Base-by-base conservation (phyloP, 805 yeast species). In the Yamadazyma nakazawae region DNA sequence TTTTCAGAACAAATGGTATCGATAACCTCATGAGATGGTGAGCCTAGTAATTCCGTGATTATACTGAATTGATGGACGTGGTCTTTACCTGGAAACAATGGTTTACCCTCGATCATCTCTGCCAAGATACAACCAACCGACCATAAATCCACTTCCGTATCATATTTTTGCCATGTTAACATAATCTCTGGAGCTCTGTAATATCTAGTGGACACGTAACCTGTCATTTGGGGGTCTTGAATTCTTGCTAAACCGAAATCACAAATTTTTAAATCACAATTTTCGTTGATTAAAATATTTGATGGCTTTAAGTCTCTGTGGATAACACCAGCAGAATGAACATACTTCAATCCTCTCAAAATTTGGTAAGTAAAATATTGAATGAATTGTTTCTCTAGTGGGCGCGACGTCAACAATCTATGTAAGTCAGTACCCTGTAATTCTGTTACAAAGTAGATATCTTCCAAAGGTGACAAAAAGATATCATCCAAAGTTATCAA, bases 201-300 rank as follows among this genome's bases (percentile, higher is more conserved):
- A 72, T 90, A 92, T 60, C 99, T 70, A 3, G 99, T 92, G 5
- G 96, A 85, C 14, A 92, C 99, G 64, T 92, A 92, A 9, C 98
- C 99, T 0, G 98, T 92, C 99, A 92, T 92, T 66, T 92, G 98
- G 12, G 97, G 97, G 69, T 92, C 99, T 72, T 92, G 97, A 61
- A 92, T 87, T 63, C 99, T 80, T 30, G 98, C 98, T 50, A 92
- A 75, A 18, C 99, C 99, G 64, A 92, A 88, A 66, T 88, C 96
- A 69, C 96, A 88, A 57, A 88, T 88, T 66, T 88, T 88, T 62
- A 88, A 75, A 67, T 88, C 96, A 67, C 96, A 88, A 67, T 88
- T 88, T 68, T 88, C 96, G 63, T 88, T 88, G 59, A 88, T 84
- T 51, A 88, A 74, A 47, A 88, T 87, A 66, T 88, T 88, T 50